Conservation (phyloP, 352 stramenopile species). For the Aphanomyces invadans region DNA sequence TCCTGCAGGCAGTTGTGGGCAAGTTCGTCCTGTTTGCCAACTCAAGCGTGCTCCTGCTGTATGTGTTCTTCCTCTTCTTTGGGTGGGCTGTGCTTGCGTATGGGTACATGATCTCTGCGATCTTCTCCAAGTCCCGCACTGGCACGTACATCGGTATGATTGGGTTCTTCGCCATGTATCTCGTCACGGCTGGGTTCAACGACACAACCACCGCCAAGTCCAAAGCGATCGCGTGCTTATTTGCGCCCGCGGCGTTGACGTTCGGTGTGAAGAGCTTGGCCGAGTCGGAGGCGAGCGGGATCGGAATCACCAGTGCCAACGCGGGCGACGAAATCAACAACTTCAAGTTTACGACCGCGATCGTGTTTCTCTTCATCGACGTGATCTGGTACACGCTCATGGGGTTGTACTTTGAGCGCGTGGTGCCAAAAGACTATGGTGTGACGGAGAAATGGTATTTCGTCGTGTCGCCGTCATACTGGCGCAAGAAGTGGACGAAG, state of each 20-base stretch:
- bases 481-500: constrained; percentile 33
- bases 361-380: constrained; percentile 84
- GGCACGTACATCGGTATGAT: constrained; percentile 73
- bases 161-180: constrained; percentile 85
- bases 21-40: constrained; percentile 40
- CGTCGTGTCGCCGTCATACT: constrained; percentile 77
- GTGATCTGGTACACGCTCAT: constrained; percentile 81
- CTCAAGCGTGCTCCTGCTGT: constrained; percentile 36
- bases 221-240: constrained; percentile 45
- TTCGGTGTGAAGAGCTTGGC: constrained; percentile 53
- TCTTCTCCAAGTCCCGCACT: constrained; percentile 74
- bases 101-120: constrained; percentile 60
- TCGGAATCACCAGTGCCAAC: constrained; percentile 42
- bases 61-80: constrained; percentile 77
- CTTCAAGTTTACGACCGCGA: constrained; percentile 46
- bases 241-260: constrained; percentile 61
- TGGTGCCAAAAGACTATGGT: constrained; percentile 88
- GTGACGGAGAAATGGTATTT: constrained; percentile 90
- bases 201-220: constrained; percentile 29
- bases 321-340: constrained; percentile 39
- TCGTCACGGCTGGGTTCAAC: constrained; percentile 46
- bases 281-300: constrained; percentile 45
- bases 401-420: constrained; percentile 88
- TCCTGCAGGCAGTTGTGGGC: constrained; percentile 54
- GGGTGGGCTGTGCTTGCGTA: constrained; percentile 47